Conservation (phyloP, 768 basidiomycete genomes). For the Russula abietina region DNA sequence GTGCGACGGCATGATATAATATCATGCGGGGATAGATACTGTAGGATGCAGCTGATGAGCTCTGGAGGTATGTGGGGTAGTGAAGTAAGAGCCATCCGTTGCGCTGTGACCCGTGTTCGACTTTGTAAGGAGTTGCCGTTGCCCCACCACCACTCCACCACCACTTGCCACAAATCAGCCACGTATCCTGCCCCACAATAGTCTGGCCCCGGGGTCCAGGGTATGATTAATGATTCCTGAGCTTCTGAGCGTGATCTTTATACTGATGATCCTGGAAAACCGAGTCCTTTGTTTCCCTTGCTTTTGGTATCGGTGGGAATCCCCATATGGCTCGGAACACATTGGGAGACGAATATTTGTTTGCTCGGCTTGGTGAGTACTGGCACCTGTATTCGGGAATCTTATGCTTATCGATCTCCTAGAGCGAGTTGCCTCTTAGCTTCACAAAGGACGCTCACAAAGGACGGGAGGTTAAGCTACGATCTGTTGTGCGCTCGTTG, state of each 20-base stretch:
- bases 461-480: too few relatives aligned
- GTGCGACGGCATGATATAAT: conserved; percentile 12
- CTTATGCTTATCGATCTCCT: neutral
- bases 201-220: neutral
- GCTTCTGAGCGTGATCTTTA: neutral
- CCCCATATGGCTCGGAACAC: neutral
- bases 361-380: neutral
- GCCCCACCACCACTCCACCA: neutral
- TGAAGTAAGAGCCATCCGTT: conserved; percentile 2
- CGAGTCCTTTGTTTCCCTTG: neutral
- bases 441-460: too few relatives aligned
- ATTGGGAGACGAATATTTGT: too few relatives aligned
- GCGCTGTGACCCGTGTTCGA: too few relatives aligned
- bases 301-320: neutral
- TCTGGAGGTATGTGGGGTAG: conserved; percentile 17
- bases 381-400: too few relatives aligned
- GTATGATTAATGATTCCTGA: too few relatives aligned
- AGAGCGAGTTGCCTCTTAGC: neutral
- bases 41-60: conserved; percentile 11
- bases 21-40: conserved; percentile 7
- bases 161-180: neutral
- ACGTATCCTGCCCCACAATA: neutral
- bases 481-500: too few relatives aligned
- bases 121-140: neutral
- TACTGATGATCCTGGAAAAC: neutral